Conservation (phyloP, 805 yeast species). For the Candida xyloterini region DNA sequence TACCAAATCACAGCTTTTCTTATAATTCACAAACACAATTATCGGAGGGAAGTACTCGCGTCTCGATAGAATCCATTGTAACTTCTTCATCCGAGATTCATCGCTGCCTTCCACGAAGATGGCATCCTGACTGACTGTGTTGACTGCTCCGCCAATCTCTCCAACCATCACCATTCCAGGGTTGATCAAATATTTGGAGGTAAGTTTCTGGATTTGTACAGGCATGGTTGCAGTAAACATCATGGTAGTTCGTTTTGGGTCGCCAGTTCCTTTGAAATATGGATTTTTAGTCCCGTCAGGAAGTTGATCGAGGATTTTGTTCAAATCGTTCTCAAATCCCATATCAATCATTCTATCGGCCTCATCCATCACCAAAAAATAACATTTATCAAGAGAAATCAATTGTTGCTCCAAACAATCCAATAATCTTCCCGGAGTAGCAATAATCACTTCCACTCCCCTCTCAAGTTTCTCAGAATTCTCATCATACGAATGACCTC, state of each 20-base stretch:
- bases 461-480: conserved; percentile 56
- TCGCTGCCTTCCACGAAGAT: conserved; percentile 46
- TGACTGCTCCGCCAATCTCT: conserved; percentile 59
- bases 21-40: conserved; percentile 79
- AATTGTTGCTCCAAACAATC: conserved; percentile 75
- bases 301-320: conserved; percentile 53
- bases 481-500: conserved; percentile 84
- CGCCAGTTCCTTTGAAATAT: conserved; percentile 28
- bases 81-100: conserved; percentile 41
- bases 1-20: conserved; percentile 67
- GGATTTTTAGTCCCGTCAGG: conserved; percentile 45
- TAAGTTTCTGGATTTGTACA: conserved; percentile 61
- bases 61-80: conserved; percentile 37
- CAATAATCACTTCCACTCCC: conserved; percentile 79
- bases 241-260: conserved; percentile 58
- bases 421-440: conserved; percentile 89
- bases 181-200: conserved; percentile 54
- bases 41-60: conserved; percentile 49
- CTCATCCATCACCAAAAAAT: conserved; percentile 80
- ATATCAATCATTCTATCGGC: conserved; percentile 95
- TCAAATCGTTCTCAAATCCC: conserved; percentile 85
- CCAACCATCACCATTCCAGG: conserved; percentile 73
- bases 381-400: conserved; percentile 56
- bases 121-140: conserved; percentile 67
- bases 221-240: conserved; percentile 97